Evolutionary conservation across 768 basidiomycete genomes (phyloP).

Genomic region (Pulveroboletus ravenelii): DNA sequence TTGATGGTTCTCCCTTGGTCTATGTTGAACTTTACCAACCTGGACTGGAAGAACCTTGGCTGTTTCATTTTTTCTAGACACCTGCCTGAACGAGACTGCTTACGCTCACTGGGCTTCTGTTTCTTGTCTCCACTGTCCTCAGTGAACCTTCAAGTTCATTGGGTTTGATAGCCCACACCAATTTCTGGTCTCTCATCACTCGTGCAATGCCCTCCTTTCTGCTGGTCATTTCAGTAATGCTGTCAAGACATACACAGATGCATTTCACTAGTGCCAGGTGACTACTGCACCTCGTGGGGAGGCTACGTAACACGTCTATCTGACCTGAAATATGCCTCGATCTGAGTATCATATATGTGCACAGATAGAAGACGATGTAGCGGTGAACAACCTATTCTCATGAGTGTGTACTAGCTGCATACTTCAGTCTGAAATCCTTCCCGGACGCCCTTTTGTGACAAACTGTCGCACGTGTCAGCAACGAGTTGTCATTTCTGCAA

Average conservation of each 20-base stretch:
- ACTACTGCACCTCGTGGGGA: slow-evolving; percentile 40
- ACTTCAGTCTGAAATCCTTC: no score
- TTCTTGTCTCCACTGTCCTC: slow-evolving; percentile 23
- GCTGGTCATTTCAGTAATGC: slow-evolving; percentile 80
- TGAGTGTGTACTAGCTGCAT: no score
- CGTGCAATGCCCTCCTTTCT: slow-evolving; percentile 64
- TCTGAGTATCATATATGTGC: no score
- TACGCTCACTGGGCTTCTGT: slow-evolving; percentile 21
- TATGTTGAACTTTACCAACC: slow-evolving; percentile 4
- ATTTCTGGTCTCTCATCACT: slow-evolving; percentile 65
- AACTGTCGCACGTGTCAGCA: no score
- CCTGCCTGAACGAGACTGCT: slow-evolving; percentile 21
- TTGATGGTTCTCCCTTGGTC: slow-evolving; percentile 13
- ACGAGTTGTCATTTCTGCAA: no score
- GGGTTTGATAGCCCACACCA: slow-evolving; percentile 47
- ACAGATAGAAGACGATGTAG: no score
- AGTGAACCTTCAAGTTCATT: slow-evolving; percentile 23
- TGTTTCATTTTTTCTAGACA: not conserved
- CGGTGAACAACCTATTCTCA: no score
- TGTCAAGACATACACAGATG: slow-evolving; percentile 73
- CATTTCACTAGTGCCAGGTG: slow-evolving; percentile 68
- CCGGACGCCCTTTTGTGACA: no score
- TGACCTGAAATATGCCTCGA: no score
- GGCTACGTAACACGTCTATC: no score
- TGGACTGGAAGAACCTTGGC: not conserved